Percentiles rank a stretch among this genome's conserved stretches.
These are phyloP conservation scores for Drosera capensis DNA, from an alignment of 148 eudicot genomes.

Conservation along the genomic window DNA sequence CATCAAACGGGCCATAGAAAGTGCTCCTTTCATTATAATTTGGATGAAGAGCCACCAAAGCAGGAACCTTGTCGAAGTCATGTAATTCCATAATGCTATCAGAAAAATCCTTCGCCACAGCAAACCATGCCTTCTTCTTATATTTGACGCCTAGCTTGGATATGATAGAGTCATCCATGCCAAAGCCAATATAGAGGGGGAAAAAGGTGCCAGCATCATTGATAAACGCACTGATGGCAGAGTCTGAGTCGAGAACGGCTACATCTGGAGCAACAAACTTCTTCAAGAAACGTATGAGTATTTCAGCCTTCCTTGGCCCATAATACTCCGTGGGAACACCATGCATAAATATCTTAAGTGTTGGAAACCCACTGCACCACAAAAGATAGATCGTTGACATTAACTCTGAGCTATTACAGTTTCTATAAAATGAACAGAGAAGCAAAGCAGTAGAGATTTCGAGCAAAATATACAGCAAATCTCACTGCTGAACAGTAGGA, in stretches of 20 bases:
- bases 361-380: slow-evolving; percentile 82
- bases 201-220: slow-evolving; percentile 62
- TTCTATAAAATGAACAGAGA: background rate
- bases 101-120: slow-evolving; percentile 81
- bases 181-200: slow-evolving; percentile 83
- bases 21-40: slow-evolving; percentile 49
- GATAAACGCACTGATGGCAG: slow-evolving; percentile 49
- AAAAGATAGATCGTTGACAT: too few species aligned
- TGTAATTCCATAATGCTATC: slow-evolving; percentile 55
- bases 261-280: slow-evolving; percentile 93
- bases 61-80: slow-evolving; percentile 91
- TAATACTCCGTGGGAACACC: slow-evolving; percentile 77
- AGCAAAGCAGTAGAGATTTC: background rate
- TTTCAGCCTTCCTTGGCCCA: slow-evolving; percentile 71
- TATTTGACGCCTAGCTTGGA: slow-evolving; percentile 53
- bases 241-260: slow-evolving; percentile 52
- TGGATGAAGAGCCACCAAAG: slow-evolving; percentile 67
- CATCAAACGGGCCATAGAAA: slow-evolving; percentile 95
- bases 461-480: background rate
- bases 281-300: slow-evolving; percentile 54
- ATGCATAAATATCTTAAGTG: slow-evolving; percentile 73
- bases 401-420: too few species aligned
- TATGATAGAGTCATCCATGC: slow-evolving; percentile 60
- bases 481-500: background rate
- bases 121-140: slow-evolving; percentile 94